Percentiles rank a stretch among this genome's conserved stretches.
Evolutionary conservation across 2,329 filamentous ascomycete genomes (phyloP).

Genomic region (Aureobasidium musti): DNA sequence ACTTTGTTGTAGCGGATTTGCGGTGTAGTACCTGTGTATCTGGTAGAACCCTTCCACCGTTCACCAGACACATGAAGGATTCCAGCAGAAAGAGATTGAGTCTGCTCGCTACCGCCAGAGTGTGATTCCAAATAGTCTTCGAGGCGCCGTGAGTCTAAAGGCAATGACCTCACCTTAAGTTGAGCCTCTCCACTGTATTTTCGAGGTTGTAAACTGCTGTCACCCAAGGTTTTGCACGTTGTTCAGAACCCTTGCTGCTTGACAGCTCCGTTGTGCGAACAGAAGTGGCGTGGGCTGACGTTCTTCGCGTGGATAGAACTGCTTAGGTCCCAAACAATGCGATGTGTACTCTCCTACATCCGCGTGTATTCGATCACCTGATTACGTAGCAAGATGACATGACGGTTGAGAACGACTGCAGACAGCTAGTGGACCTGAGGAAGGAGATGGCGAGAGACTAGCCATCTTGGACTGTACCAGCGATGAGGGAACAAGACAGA

Average conservation of each 20-base stretch:
- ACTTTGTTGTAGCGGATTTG: neutral
- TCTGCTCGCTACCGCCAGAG: neutral
- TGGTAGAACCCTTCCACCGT: slow-evolving; percentile 17
- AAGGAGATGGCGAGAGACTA: slow-evolving; percentile 16
- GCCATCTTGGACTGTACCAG: slow-evolving; percentile 10
- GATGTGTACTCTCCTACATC: neutral
- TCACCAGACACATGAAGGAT: slow-evolving; percentile 1
- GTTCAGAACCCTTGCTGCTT: neutral
- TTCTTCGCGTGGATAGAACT: neutral
- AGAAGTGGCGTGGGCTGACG: neutral
- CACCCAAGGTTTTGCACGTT: slow-evolving; percentile 14
- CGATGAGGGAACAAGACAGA: neutral
- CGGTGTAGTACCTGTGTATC: slow-evolving; percentile 1
- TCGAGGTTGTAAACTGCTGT: slow-evolving; percentile 3
- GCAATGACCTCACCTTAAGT: slow-evolving; percentile 27
- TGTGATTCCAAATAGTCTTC: slow-evolving; percentile 20
- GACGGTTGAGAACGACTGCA: neutral
- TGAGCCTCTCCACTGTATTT: neutral
- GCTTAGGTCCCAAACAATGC: neutral
- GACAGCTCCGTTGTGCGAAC: neutral
- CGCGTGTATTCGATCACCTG: no score
- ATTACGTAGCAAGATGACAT: slow-evolving; percentile 11
- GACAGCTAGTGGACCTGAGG: slow-evolving; percentile 4
- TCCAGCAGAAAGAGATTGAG: neutral
- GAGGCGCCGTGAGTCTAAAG: slow-evolving; percentile 8